phyloP scores from a whole-genome alignment of 1,284 basidiomycete species.

The Bondarzewia mesenterica region DNA sequence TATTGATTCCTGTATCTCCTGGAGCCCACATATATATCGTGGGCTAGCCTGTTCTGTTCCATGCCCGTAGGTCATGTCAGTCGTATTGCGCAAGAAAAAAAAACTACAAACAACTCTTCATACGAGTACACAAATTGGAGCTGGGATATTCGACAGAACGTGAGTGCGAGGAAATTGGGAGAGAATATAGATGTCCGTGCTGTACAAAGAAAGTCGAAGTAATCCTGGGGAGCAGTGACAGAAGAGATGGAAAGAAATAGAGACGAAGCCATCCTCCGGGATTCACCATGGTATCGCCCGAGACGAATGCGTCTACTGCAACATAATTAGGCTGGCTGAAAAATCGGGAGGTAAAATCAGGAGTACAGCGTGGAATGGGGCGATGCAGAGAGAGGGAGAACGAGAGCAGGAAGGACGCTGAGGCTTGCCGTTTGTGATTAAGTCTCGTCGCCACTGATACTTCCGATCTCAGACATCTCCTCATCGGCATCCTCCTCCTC shows the following conservation, averaged over 20 bases:
- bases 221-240: neutral
- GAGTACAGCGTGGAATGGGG: neutral
- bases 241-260: neutral
- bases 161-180: neutral
- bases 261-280: too few relatives aligned
- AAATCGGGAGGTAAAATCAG: neutral
- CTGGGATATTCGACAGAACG: neutral
- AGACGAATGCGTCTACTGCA: neutral
- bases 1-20: neutral
- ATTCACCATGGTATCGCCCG: neutral
- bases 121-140: too few relatives aligned
- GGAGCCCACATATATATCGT: too few relatives aligned
- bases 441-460: slow-evolving; percentile 70
- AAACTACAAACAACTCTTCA: too few relatives aligned
- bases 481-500: slow-evolving; percentile 69
- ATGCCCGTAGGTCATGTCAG: too few relatives aligned
- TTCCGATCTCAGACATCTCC: slow-evolving; percentile 90
- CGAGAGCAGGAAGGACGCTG: neutral
- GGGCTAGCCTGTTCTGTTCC: too few relatives aligned
- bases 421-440: slow-evolving; percentile 1
- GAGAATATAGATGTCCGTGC: neutral
- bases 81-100: too few relatives aligned
- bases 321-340: neutral
- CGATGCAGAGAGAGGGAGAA: neutral
- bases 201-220: neutral